Base-by-base conservation (phyloP, 2,329 filamentous ascomycete genomes). In the Monilinia fructigena region DNA sequence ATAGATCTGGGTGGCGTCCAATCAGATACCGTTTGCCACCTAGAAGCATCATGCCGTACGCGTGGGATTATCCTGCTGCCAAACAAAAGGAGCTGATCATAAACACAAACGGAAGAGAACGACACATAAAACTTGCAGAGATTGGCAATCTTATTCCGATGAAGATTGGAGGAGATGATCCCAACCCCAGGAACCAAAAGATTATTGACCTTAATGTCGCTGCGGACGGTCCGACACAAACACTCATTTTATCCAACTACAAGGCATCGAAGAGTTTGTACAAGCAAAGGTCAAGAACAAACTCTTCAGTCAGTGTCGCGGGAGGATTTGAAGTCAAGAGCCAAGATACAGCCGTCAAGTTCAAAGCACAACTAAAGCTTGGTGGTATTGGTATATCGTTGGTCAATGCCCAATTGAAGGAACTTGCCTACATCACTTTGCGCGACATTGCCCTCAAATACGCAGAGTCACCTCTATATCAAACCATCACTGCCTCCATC, bases 31-130 rank as follows among this genome's bases (percentile, higher is more conserved):
- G 94, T 42, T 82, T 99, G 40, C 96, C 96, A 2, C 89, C 94
- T 16, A 85, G 95, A 68, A 98, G 94, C 78, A 97, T 99, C 78
- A 99, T 99, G 95, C 95, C 96, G 0, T 99, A 99, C 75, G 94
- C 95, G 1, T 99, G 95, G 95, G 96, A 99, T 76, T 99, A 97
- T 79, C 96, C 95, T 1, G 94, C 95, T 1, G 93, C 93, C n/a
- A 97, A 96, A 79, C 90, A 92, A 79, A 96, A 95, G 74, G 95
- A 97, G 76, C 86, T 99, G 50, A 87, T 98, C 60, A 87, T 99
- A 75, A 88, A 83, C 63, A 89, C 89, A 10, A 87, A 89, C 74
- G 88, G 88, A 68, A 92, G 89, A 74, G 93, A 97, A 76, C 85
- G 95, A 40, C 92, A 97, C 75, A 90, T 99, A 76, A 97, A 96